A percentile compares a stretch with the other conserved stretches of the same genome.
These are phyloP conservation scores for Picocystis sp. DNA, from an alignment of 163 green algal genomes.

Conservation along the genomic window DNA sequence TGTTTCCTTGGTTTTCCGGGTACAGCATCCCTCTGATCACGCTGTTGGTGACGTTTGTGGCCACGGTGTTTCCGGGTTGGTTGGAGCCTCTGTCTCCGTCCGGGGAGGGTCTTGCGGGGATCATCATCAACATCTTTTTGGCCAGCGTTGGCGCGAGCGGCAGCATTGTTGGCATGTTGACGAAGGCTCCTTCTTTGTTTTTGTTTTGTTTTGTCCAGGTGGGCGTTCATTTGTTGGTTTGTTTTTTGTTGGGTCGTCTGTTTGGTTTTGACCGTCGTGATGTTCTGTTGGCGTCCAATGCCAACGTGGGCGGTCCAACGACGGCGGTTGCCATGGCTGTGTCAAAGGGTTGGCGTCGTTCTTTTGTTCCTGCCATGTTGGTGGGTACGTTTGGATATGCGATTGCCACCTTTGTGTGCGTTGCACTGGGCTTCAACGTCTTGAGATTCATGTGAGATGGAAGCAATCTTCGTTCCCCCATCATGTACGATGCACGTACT, in stretches of 20 bases:
- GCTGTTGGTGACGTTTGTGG: slow-evolving; percentile 37
- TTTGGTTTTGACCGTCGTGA: slow-evolving; percentile 34
- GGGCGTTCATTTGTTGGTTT: slow-evolving; percentile 38
- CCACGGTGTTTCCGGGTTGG: slow-evolving; percentile 30
- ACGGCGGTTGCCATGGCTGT: slow-evolving; percentile 69
- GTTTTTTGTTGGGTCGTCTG: slow-evolving; percentile 33
- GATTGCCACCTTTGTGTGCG: slow-evolving; percentile 47
- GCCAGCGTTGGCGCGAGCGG: slow-evolving; percentile 57
- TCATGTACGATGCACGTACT: too few relatives aligned
- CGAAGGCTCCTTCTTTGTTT: slow-evolving; percentile 54
- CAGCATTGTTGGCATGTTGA: slow-evolving; percentile 43
- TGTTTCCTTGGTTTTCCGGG: slow-evolving; percentile 7
- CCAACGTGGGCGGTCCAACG: slow-evolving; percentile 73
- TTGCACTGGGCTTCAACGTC: slow-evolving; percentile 25
- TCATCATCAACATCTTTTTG: slow-evolving; percentile 53
- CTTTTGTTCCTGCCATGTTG: slow-evolving; percentile 57
- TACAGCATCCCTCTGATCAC: slow-evolving; percentile 39
- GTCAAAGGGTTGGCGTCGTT: slow-evolving; percentile 55
- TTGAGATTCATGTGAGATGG: slow-evolving; percentile 15
- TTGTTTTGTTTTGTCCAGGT: slow-evolving; percentile 52
- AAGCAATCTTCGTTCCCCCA: too few relatives aligned
- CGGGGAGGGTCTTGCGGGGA: slow-evolving; percentile 51
- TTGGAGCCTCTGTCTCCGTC: slow-evolving; percentile 35
- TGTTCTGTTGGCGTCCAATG: slow-evolving; percentile 63
- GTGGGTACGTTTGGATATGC: slow-evolving; percentile 66